phyloP scores from a whole-genome alignment of 192 early-diverging fungal genomes.

The Pilaira anomala region DNA sequence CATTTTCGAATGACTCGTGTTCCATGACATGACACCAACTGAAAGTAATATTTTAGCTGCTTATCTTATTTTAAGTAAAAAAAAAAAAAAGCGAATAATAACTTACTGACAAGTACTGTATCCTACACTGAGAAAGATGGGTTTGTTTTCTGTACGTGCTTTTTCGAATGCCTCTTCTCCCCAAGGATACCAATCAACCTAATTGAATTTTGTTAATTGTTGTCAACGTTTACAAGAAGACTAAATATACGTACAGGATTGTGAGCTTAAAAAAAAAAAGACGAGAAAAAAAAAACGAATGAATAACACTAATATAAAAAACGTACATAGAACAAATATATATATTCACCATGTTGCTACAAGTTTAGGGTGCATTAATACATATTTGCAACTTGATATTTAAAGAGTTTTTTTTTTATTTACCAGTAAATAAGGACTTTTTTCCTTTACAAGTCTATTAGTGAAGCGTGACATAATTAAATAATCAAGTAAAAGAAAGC shows the following conservation, averaged over 20 bases:
- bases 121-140: constrained; percentile 63
- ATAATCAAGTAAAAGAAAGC: neutral
- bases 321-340: neutral
- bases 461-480: constrained; percentile 28
- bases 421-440: constrained; percentile 59
- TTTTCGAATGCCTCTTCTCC: constrained; percentile 57
- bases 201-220: neutral
- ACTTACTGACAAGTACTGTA: constrained; percentile 64
- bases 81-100: neutral
- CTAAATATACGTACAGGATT: constrained; percentile 41
- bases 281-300: neutral
- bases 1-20: constrained; percentile 62
- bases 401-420: neutral
- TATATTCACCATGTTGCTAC: constrained; percentile 40
- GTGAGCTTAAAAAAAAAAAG: constrained; percentile 27
- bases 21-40: constrained; percentile 69
- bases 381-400: too few species aligned
- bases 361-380: too few species aligned
- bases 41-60: neutral
- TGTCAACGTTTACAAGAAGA: neutral
- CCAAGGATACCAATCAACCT: constrained; percentile 69
- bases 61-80: too few species aligned
- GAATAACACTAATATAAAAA: neutral
- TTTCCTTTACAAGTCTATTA: constrained; percentile 52
- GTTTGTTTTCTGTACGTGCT: constrained; percentile 52